phyloP scores from a whole-genome alignment of 2,329 filamentous ascomycete species.

The Paracoccidioides lutzii region DNA sequence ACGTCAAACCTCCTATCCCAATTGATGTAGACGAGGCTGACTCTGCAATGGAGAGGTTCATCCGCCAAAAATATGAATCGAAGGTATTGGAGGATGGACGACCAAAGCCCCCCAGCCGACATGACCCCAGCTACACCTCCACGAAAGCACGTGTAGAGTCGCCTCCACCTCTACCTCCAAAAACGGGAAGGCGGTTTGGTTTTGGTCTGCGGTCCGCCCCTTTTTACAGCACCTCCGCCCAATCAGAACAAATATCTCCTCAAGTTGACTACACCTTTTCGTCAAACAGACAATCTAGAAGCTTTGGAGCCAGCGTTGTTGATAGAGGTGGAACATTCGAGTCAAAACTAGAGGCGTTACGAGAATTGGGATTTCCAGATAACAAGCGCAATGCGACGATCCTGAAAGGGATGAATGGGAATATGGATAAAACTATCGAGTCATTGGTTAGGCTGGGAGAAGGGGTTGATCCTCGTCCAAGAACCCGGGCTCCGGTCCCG shows the following conservation, averaged over 20 bases:
- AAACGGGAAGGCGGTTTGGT: constrained; percentile 47
- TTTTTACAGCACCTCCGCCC: constrained; percentile 54
- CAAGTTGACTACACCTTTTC: constrained; percentile 21
- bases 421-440: constrained; percentile 76
- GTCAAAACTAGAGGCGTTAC: constrained; percentile 60
- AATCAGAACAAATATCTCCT: constrained; percentile 43
- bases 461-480: constrained; percentile 38
- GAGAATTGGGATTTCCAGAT: constrained; percentile 87
- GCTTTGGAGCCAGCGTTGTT: constrained; percentile 44
- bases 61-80: constrained; percentile 83
- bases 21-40: constrained; percentile 88
- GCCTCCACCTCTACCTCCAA: constrained; percentile 41
- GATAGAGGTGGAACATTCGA: constrained; percentile 44
- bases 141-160: constrained; percentile 40
- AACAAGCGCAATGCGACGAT: constrained; percentile 68
- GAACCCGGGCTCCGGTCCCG: constrained; percentile 42
- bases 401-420: constrained; percentile 70
- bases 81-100: constrained; percentile 38
- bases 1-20: constrained; percentile 69
- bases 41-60: constrained; percentile 87
- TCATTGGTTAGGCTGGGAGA: constrained; percentile 73
- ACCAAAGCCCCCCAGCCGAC: constrained; percentile 35
- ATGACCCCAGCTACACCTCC: constrained; percentile 45
- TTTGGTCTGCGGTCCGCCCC: constrained; percentile 57
- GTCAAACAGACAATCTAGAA: constrained; percentile 52